Percentiles rank a stretch among this genome's conserved stretches.
phyloP scores from a whole-genome alignment of 306 rosid species.

The Pyrus communis region DNA sequence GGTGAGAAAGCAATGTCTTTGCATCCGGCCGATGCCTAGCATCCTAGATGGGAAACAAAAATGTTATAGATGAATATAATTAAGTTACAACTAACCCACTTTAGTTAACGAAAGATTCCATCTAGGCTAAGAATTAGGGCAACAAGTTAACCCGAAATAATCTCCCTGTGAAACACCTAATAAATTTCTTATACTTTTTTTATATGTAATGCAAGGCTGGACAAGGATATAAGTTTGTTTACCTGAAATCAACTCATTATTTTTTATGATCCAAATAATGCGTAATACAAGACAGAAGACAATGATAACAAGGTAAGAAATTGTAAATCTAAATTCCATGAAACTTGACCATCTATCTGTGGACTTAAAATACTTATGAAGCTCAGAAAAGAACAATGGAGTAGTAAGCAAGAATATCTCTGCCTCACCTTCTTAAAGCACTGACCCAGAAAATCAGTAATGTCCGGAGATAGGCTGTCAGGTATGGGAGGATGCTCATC shows the following conservation, averaged over 20 bases:
- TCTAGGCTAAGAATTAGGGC: not conserved
- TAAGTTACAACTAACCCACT: not conserved
- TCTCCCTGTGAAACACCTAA: not conserved
- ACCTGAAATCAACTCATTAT: not conserved
- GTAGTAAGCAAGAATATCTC: slow-evolving; percentile 6
- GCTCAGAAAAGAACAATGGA: slow-evolving; percentile 11
- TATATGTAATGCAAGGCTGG: not conserved
- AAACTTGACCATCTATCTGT: not conserved
- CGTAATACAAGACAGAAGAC: too few species aligned
- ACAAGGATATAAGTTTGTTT: not conserved
- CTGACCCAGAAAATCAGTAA: slow-evolving; percentile 92
- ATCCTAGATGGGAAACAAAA: slow-evolving; percentile 53
- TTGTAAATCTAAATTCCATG: not conserved
- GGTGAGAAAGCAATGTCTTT: slow-evolving; percentile 86
- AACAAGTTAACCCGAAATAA: not conserved
- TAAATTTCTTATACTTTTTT: not conserved
- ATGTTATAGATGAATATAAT: not conserved
- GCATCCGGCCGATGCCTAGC: slow-evolving; percentile 99
- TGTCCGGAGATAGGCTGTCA: slow-evolving; percentile 81
- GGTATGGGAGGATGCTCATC: slow-evolving; percentile 97
- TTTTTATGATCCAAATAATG: not conserved
- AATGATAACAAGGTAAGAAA: too few species aligned
- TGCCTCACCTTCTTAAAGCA: slow-evolving; percentile 91
- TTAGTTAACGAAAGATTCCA: not conserved
- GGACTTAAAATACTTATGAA: not conserved